Base-by-base conservation (phyloP, 1,284 basidiomycete genomes). In the Phlebopus sp. region DNA sequence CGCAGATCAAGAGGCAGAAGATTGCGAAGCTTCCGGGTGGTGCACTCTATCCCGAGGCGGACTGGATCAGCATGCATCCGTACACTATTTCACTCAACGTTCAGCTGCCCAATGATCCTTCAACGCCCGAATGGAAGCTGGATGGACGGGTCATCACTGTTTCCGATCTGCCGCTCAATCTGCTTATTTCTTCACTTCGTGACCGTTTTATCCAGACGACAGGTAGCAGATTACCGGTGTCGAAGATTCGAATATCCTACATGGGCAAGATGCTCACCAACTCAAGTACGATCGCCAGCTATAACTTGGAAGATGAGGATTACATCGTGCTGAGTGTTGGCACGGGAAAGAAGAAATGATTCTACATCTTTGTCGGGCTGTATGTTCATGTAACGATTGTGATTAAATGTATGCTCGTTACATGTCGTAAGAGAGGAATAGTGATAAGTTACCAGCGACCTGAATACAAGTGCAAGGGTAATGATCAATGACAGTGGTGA, bases 251-350 rank as follows among this genome's bases (percentile, higher is more conserved):
- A 60, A 66, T 92, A 50, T 85, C 89, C 42, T 91, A 85, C 63
- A 70, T 75, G 50, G 84, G 84, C 37, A 92, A 90, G 69, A 86
- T 92, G 75, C 76, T 96, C 59, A 91, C 87, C 50, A 97, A 96
- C 67, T 76, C 77, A 49, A 84, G 81, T 52, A 86, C 90, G 44
- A 80, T 97, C 55, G 93, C 92, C 21, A 81, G 76, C 55, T 87
- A 91, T 62, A 97, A 97, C 63, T 63, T 97, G 56, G 92, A 93
- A 64, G 90, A 93, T 52, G 93, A 92, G 55, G 93, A 96, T 63
- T 50, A 81, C 46, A 66, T 97, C 18, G 77, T 83, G 18, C 76
- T 95, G 55, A 84, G 78, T 51, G 74, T 96, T 39, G 81, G 84
- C 58, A 87, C 91, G 56, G 75, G 76, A 58, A 90, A 82, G 72